Percentiles rank a stretch among this genome's conserved stretches.
phyloP scores from a whole-genome alignment of 495 filamentous ascomycete species.

The Platismatia glauca region DNA sequence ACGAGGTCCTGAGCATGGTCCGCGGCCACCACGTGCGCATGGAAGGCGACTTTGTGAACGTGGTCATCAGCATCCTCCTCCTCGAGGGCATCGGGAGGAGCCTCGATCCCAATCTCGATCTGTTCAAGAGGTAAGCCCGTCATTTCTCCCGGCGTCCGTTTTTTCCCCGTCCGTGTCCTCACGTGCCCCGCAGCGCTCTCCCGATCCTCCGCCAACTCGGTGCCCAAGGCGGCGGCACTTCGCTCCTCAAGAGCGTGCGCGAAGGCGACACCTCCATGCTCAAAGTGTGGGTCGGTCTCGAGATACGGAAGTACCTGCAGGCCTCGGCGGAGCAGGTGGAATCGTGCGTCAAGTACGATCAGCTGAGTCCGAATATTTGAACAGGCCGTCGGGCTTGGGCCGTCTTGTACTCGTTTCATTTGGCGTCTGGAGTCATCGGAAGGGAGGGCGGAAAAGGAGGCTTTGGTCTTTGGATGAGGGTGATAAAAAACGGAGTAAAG shows the following conservation, averaged over 20 bases:
- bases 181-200: conserved; percentile 51
- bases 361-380: conserved; percentile 70
- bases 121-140: conserved; percentile 62
- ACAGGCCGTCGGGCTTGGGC: too few relatives aligned
- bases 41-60: conserved; percentile 97
- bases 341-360: conserved; percentile 73
- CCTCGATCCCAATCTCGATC: conserved; percentile 77
- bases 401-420: neutral
- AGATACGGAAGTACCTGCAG: conserved; percentile 78
- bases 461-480: neutral
- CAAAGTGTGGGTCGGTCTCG: conserved; percentile 86
- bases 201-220: conserved; percentile 88
- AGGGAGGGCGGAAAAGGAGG: neutral
- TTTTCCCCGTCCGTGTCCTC: neutral
- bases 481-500: neutral
- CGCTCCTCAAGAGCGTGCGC: conserved; percentile 45
- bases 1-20: conserved; percentile 87
- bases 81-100: conserved; percentile 89
- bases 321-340: conserved; percentile 79
- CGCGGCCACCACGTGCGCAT: conserved; percentile 86
- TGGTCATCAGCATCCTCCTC: conserved; percentile 88
- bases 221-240: conserved; percentile 59
- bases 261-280: conserved; percentile 82
- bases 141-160: neutral
- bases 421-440: neutral